These are phyloP conservation scores for Botrytis pseudocinerea DNA, from an alignment of 2,329 filamentous ascomycete species.

Conservation along the genomic window DNA sequence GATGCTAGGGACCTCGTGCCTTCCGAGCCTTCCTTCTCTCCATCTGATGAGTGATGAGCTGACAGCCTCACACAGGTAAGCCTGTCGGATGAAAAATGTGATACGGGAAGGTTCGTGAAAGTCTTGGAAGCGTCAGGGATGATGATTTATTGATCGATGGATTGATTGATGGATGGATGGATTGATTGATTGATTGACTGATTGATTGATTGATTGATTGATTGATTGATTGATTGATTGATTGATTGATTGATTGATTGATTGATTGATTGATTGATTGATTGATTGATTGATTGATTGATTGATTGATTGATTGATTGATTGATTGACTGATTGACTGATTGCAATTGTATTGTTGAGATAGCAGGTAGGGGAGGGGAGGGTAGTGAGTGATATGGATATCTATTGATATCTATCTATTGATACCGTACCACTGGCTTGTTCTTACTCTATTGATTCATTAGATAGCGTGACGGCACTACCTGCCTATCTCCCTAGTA, in stretches of 20 bases:
- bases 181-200: too few relatives aligned
- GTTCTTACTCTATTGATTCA: not conserved
- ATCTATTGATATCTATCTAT: not conserved
- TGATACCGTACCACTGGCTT: not conserved
- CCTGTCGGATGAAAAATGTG: not conserved
- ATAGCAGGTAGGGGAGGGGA: too few relatives aligned
- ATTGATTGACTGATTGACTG: not conserved
- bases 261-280: not conserved
- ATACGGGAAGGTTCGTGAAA: not conserved
- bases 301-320: not conserved
- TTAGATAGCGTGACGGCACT: not conserved
- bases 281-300: not conserved
- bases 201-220: too few relatives aligned
- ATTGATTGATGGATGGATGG: not conserved
- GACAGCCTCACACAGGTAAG: not conserved
- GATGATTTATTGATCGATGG: not conserved
- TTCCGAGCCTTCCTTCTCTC: not conserved
- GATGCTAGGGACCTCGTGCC: not conserved
- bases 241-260: not conserved
- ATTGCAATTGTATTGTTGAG: not conserved
- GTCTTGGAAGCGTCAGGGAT: not conserved
- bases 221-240: too few relatives aligned
- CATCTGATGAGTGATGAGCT: not conserved
- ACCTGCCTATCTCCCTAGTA: not conserved
- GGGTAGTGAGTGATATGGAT: not conserved